Base-by-base conservation (phyloP, 129 eudicot genomes). In the Flaveria bidentis region DNA sequence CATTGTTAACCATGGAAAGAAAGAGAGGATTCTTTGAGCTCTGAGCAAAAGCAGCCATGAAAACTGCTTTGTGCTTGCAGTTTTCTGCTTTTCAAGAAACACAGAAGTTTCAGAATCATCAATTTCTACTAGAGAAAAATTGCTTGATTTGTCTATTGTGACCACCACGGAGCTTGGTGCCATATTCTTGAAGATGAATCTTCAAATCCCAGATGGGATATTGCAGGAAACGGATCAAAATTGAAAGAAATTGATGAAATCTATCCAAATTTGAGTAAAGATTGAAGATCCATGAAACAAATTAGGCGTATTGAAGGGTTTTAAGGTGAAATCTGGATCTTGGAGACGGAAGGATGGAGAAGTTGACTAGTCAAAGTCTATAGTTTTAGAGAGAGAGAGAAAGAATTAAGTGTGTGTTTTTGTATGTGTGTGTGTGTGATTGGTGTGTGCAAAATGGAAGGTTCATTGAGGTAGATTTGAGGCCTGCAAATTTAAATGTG, bases 41-140 rank as follows among this genome's bases (percentile, higher is more conserved):
- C 82, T 92, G 50, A 90, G 88, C 13, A 88, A 72, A 41, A 92
- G 86, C 51, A 88, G 84, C 92, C 92, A 85, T 63, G 92, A 86
- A 79, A 88, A 82, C 71, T 86, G 92, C 36, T 92, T 92, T 10
- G 92, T 80, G 78, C 92, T 90, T 61, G 91, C 84, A 67, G 96
- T 82, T 66, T 82, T 92, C 36, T 87, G 88, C 73, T 90, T 90
- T 66, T 86, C 96, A 22, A 72, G 82, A 56, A 87, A 85, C 10
- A 77, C 66, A 7, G 87, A 78, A 36, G 84, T 66, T 2, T 82
- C 77, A 36, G 86, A 51, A 73, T 74, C 83, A 51, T 86, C 76
- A 53, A 88, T 57, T 58, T 86, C 87, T 11, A 83, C 81, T 77
- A 83, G 78, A 9, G 89, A 85, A 56, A 85, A 75, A 44, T 75